A percentile compares a stretch with the other conserved stretches of the same genome.
phyloP scores from a whole-genome alignment of 1,284 basidiomycete species.

The Malassezia restricta region DNA sequence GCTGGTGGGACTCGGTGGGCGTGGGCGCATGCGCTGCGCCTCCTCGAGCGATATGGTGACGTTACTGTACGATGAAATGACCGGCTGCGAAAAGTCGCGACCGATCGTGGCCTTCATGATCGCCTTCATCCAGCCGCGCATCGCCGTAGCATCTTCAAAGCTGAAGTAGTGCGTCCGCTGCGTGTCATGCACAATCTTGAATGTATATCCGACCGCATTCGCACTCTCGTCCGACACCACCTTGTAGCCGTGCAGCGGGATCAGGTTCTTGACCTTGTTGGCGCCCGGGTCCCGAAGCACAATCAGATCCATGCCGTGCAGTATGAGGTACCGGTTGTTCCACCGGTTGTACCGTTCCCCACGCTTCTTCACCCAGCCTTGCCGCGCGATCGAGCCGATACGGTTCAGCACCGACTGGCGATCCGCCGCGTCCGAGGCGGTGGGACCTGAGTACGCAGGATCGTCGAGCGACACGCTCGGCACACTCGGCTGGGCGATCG shows the following conservation, averaged over 20 bases:
- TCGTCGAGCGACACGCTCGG: no score
- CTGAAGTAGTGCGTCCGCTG: slow-evolving; percentile 85
- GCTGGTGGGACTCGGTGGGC: slow-evolving; percentile 69
- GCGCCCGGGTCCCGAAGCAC: slow-evolving; percentile 35
- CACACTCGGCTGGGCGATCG: slow-evolving; percentile 22
- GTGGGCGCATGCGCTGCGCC: slow-evolving; percentile 88
- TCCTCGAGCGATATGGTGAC: slow-evolving; percentile 88
- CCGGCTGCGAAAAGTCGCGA: slow-evolving; percentile 54
- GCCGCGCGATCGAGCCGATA: slow-evolving; percentile 38
- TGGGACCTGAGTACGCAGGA: not conserved
- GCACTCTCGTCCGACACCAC: slow-evolving; percentile 87
- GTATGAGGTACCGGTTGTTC: slow-evolving; percentile 85
- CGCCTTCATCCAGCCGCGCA: slow-evolving; percentile 98
- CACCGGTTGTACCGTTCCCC: slow-evolving; percentile 84
- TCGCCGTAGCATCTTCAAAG: slow-evolving; percentile 66
- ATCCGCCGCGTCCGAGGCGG: slow-evolving; percentile 1
- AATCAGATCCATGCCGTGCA: slow-evolving; percentile 63
- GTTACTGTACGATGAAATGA: slow-evolving; percentile 92
- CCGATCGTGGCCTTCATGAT: slow-evolving; percentile 97
- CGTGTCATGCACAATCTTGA: slow-evolving; percentile 79
- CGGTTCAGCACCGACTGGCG: slow-evolving; percentile 27
- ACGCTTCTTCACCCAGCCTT: slow-evolving; percentile 85
- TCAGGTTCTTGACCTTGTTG: slow-evolving; percentile 74
- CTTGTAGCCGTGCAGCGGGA: slow-evolving; percentile 82
- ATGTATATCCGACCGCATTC: slow-evolving; percentile 66